Conservation (phyloP, 495 filamentous ascomycete species). For the Penicillium simplicissimum region DNA sequence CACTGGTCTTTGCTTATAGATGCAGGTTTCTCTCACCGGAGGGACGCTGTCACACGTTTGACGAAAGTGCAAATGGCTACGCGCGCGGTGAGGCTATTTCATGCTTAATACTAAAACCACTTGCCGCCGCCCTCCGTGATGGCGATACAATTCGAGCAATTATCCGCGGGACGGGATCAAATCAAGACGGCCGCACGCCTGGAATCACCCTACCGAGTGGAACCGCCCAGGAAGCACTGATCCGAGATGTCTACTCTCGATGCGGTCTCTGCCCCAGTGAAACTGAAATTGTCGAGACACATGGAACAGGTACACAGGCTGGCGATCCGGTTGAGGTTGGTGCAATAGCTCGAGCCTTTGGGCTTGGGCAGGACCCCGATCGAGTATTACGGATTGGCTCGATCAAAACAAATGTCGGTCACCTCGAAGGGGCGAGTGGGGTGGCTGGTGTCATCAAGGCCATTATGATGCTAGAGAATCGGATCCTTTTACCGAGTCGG, state of each 20-base stretch:
- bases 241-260: constrained; percentile 51
- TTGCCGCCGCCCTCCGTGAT: constrained; percentile 34
- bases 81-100: constrained; percentile 37
- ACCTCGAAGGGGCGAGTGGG: constrained; percentile 37
- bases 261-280: constrained; percentile 38
- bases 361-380: constrained; percentile 6
- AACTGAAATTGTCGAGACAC: constrained; percentile 31
- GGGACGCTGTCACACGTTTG: constrained; percentile 37
- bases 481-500: constrained; percentile 30
- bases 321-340: constrained; percentile 63
- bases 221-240: constrained; percentile 56
- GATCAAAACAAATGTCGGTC: constrained; percentile 44
- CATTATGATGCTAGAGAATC: constrained; percentile 33
- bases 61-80: constrained; percentile 37
- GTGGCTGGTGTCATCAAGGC: constrained; percentile 39
- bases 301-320: constrained; percentile 58
- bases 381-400: constrained; percentile 28
- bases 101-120: constrained; percentile 39
- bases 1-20: neutral
- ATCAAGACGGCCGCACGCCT: constrained; percentile 41
- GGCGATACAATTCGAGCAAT: constrained; percentile 42
- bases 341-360: constrained; percentile 43
- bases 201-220: constrained; percentile 43
- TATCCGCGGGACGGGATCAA: constrained; percentile 40
- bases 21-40: constrained; percentile 33